These are phyloP conservation scores for Phytophthora pistaciae DNA, from an alignment of 352 stramenopile genomes.

Conservation along the genomic window DNA sequence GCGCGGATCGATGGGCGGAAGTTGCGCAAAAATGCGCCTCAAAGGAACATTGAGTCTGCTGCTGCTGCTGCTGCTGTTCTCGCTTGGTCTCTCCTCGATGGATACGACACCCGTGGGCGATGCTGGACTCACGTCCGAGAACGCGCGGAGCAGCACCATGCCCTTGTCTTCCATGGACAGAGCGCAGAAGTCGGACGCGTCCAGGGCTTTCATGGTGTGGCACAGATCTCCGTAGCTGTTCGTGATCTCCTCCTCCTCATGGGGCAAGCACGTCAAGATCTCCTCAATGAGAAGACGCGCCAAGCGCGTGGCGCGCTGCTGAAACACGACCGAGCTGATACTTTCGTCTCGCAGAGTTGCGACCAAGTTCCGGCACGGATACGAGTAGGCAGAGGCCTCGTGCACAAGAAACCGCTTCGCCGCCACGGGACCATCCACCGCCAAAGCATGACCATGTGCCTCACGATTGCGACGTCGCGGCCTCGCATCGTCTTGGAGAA, in stretches of 20 bases:
- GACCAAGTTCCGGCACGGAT: slow-evolving; percentile 37
- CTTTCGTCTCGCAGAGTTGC: slow-evolving; percentile 24
- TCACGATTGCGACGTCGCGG: not conserved
- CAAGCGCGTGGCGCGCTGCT: slow-evolving; percentile 24
- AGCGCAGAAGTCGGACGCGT: slow-evolving; percentile 30
- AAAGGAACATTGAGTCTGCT: not conserved
- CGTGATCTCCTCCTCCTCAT: slow-evolving; percentile 29
- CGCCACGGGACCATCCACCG: not conserved
- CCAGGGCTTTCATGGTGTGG: slow-evolving; percentile 15
- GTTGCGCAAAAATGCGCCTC: slow-evolving; percentile 20
- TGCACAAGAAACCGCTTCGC: slow-evolving; percentile 37
- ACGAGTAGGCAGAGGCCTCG: slow-evolving; percentile 33
- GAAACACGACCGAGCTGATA: slow-evolving; percentile 27
- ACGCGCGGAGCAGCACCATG: slow-evolving; percentile 29
- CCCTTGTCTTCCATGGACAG: slow-evolving; percentile 32
- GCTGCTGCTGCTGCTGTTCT: not conserved
- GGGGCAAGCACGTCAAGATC: slow-evolving; percentile 32
- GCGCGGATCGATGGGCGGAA: slow-evolving; percentile 28
- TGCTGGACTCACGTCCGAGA: slow-evolving; percentile 28
- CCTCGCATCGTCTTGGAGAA: not conserved
- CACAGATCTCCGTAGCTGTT: slow-evolving; percentile 34
- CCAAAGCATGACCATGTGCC: not conserved
- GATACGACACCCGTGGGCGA: slow-evolving; percentile 22
- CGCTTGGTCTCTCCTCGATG: not conserved
- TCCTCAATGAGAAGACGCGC: slow-evolving; percentile 44